Conservation (phyloP, 306 rosid genomes). For the Vigna hirtella region DNA sequence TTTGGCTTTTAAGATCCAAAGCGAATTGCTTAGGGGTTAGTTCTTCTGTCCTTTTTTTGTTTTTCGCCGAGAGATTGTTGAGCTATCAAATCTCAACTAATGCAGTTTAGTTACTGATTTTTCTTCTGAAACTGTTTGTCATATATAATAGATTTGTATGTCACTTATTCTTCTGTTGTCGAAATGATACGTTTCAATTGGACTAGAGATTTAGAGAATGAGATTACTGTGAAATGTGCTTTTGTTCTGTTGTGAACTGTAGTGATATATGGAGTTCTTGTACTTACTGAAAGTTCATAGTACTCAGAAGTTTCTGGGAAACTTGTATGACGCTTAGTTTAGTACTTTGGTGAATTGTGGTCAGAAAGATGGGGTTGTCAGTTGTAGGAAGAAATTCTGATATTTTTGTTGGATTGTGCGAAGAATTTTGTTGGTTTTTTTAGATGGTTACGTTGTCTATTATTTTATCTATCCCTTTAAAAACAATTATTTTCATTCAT, state of each 20-base stretch:
- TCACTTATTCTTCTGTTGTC: conserved; percentile 1
- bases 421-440: background rate
- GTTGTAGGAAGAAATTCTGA: conserved; percentile 7
- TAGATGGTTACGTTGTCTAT: background rate
- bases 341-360: conserved; percentile 1
- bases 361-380: conserved; percentile 5
- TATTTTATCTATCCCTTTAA: background rate
- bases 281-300: background rate
- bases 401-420: background rate
- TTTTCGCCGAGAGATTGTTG: conserved; percentile 22
- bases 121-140: conserved; percentile 31
- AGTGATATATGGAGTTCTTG: background rate
- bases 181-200: background rate
- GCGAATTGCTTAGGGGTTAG: conserved; percentile 53
- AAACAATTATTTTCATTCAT: background rate
- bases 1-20: conserved; percentile 44
- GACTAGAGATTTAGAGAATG: conserved; percentile 16
- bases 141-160: conserved; percentile 8
- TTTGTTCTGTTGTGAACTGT: background rate
- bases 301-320: background rate
- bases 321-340: background rate
- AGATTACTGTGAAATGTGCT: background rate
- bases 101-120: conserved; percentile 45
- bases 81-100: conserved; percentile 25
- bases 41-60: conserved; percentile 22